Evolutionary conservation across 768 basidiomycete genomes (phyloP), one percentile per base, ranked within the genome.

Genomic region (Trichaptum fuscoviolaceum): DNA sequence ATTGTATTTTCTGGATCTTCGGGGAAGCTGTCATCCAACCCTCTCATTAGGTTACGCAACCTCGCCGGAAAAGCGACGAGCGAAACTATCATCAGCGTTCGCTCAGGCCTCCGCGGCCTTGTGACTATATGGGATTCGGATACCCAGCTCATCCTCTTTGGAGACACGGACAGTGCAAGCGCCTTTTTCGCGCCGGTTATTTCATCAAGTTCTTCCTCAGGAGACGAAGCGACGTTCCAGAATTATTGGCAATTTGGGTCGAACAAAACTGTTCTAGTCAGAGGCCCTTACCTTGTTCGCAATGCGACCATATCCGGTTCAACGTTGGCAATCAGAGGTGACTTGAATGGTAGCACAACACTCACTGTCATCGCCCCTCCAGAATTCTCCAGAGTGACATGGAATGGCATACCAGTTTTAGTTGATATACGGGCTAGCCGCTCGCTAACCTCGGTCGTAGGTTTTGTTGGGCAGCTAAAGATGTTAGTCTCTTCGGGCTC

Each of bases 181-280:
- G 88, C 87, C 0, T 92, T 92, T 79, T 95, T 90, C 87, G 81
- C 88, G 6, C 93, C 93, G 1, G 81, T 84, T 20, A 79, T 93
- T 59, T 75, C 63, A 0, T 52, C 42, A 20, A 6, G 3, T 52
- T 58, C 30, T n/a, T 63, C 63, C 0, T 58, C 30, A 10, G 35
- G 34, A 8, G 59, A 61, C 59, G 24, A 25, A 25, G 24, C 59
- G 12, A 78, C 81, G 15, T 80, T 88, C 65, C 78, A 78, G 58
- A 85, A 84, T 69, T 93, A 81, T 79, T 93, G 88, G 88, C 81
- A 85, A 63, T 77, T 91, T 63, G 92, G 92, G 25, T 87, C 89
- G 25, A 92, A 93, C 70, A 73, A 80, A 2, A 85, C 88, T 12
- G 79, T 90, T 26, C 79, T 95, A 0, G 65, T 83, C 74, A 68